phyloP scores from a whole-genome alignment of 495 filamentous ascomycete species.

The Neurospora tetrasperma region DNA sequence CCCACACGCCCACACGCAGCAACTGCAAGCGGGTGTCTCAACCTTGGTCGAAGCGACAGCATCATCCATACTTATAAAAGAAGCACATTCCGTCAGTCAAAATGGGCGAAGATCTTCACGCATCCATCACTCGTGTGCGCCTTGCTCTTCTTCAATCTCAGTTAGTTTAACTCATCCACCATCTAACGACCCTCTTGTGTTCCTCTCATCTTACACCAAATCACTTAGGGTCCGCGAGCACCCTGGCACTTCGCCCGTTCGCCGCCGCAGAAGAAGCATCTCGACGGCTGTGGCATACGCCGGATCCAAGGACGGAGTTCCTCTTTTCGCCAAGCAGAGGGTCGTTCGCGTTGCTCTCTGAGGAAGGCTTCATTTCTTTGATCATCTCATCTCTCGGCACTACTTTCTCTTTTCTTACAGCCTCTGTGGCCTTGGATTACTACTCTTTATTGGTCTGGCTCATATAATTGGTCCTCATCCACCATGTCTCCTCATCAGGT shows the following conservation, averaged over 20 bases:
- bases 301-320: conserved; percentile 20
- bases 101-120: conserved; percentile 20
- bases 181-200: background rate
- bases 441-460: background rate
- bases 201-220: background rate
- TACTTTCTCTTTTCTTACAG: background rate
- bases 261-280: conserved; percentile 19
- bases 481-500: conserved; percentile 19
- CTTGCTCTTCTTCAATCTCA: conserved; percentile 25
- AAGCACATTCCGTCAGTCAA: conserved; percentile 1
- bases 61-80: background rate
- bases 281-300: conserved; percentile 11
- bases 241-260: conserved; percentile 5
- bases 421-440: background rate
- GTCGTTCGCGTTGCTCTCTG: conserved; percentile 12
- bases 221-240: conserved; percentile 15
- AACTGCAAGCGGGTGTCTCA: background rate
- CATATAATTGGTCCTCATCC: background rate
- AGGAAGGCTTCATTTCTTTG: background rate
- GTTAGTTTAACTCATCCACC: conserved; percentile 13
- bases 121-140: conserved; percentile 21
- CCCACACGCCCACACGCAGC: background rate
- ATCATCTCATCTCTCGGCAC: background rate
- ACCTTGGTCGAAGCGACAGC: background rate
- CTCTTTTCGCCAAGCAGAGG: conserved; percentile 23